A percentile compares a stretch with the other conserved stretches of the same genome.
Evolutionary conservation across 768 basidiomycete genomes (phyloP).

Genomic region (Mycena maculata): DNA sequence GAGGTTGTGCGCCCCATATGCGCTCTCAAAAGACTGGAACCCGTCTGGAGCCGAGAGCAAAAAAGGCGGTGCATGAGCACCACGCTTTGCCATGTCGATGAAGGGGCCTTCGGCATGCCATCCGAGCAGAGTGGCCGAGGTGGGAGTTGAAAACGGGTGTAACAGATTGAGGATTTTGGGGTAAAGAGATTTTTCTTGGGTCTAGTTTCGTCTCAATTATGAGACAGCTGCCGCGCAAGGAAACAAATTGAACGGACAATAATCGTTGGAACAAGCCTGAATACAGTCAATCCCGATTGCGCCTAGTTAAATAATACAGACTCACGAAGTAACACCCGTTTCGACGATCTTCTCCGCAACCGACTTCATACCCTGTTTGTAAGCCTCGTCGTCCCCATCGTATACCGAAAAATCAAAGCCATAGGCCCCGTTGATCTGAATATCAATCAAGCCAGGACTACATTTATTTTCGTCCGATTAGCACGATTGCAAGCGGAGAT

Average conservation of each 20-base stretch:
- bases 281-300: slow-evolving; percentile 37
- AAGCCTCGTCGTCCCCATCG: slow-evolving; percentile 74
- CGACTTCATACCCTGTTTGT: slow-evolving; percentile 72
- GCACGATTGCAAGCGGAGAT: slow-evolving; percentile 5
- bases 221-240: slow-evolving; percentile 2
- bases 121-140: slow-evolving; percentile 81
- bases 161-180: slow-evolving; percentile 77
- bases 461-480: slow-evolving; percentile 7
- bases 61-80: slow-evolving; percentile 80
- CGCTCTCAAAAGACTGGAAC: slow-evolving; percentile 74
- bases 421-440: slow-evolving; percentile 92
- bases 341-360: slow-evolving; percentile 84
- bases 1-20: slow-evolving; percentile 78
- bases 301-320: too few species aligned
- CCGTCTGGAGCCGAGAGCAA: slow-evolving; percentile 73
- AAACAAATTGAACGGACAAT: slow-evolving; percentile 61
- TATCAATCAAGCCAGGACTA: slow-evolving; percentile 88
- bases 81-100: slow-evolving; percentile 83
- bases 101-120: slow-evolving; percentile 96
- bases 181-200: slow-evolving; percentile 81
- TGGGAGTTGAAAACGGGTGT: slow-evolving; percentile 70
- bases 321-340: slow-evolving; percentile 90
- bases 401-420: slow-evolving; percentile 90
- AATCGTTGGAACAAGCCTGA: slow-evolving; percentile 71
- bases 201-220: slow-evolving; percentile 60